Percentiles rank a stretch among this genome's conserved stretches.
Evolutionary conservation across 73 alveolate genomes (phyloP).

Genomic region (Symbiodinium pilosum): DNA sequence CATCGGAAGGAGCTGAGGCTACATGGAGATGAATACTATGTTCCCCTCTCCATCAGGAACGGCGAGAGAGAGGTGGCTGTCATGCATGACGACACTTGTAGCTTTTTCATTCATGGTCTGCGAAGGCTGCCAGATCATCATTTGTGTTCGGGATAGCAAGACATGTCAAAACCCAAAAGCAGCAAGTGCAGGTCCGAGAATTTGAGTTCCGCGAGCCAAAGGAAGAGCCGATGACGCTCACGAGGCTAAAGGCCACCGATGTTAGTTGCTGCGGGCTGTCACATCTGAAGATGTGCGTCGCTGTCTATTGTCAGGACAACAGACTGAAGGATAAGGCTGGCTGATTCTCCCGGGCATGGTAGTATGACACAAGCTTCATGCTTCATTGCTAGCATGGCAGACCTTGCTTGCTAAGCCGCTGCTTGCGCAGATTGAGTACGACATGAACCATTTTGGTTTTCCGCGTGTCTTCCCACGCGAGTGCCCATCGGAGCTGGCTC

Average conservation of each 20-base stretch:
- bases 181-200: slow-evolving; percentile 19
- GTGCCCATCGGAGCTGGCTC: too few species aligned
- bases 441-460: slow-evolving; percentile 69
- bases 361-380: too few species aligned
- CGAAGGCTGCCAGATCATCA: neutral
- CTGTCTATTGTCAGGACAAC: slow-evolving; percentile 8
- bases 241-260: slow-evolving; percentile 29
- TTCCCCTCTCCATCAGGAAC: slow-evolving; percentile 72
- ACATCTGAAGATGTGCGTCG: too few species aligned
- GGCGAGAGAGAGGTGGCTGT: slow-evolving; percentile 25
- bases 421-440: slow-evolving; percentile 64
- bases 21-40: slow-evolving; percentile 69
- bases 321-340: neutral
- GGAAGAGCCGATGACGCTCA: slow-evolving; percentile 47
- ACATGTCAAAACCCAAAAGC: neutral
- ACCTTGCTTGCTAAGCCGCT: neutral
- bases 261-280: too few species aligned
- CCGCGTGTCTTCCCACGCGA: slow-evolving; percentile 50
- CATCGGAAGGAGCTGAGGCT: slow-evolving; percentile 35
- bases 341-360: neutral
- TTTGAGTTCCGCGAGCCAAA: slow-evolving; percentile 35
- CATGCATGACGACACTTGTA: neutral
- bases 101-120: neutral
- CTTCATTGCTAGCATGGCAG: neutral
- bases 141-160: neutral